Evolutionary conservation across 768 basidiomycete species (phyloP).

Genomic region (Russula sp.): DNA sequence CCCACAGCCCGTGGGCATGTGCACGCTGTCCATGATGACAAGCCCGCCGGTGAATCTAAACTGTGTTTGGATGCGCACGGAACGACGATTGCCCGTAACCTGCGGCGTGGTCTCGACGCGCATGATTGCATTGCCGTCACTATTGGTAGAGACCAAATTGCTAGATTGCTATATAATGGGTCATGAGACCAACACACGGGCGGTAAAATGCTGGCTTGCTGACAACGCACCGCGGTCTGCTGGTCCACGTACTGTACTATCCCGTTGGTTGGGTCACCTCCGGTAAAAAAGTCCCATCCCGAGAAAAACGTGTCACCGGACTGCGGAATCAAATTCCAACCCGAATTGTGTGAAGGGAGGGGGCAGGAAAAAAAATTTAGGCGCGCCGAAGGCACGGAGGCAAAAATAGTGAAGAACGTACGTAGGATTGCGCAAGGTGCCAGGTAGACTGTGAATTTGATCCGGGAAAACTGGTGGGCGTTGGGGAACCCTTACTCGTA

Average conservation of each 20-base stretch:
- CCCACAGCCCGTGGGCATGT: constrained; percentile 89
- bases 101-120: constrained; percentile 76
- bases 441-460: constrained; percentile 26
- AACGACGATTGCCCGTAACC: constrained; percentile 62
- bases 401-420: constrained; percentile 30
- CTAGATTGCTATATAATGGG: constrained; percentile 39
- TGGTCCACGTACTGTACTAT: constrained; percentile 61
- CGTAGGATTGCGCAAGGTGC: constrained; percentile 55
- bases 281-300: constrained; percentile 70
- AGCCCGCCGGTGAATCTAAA: constrained; percentile 57
- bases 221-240: constrained; percentile 44
- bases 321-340: constrained; percentile 29
- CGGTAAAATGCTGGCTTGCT: background rate
- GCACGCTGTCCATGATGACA: constrained; percentile 75
- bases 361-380: constrained; percentile 1
- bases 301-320: constrained; percentile 72
- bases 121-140: constrained; percentile 77
- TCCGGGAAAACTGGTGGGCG: constrained; percentile 24
- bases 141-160: constrained; percentile 61
- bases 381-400: constrained; percentile 7
- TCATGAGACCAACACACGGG: constrained; percentile 11
- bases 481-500: constrained; percentile 17
- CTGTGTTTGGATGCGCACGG: constrained; percentile 70
- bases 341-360: background rate
- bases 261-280: constrained; percentile 73